These are phyloP conservation scores for Fistulinella staudtii DNA, from an alignment of 1,284 basidiomycete genomes.

Conservation along the genomic window DNA sequence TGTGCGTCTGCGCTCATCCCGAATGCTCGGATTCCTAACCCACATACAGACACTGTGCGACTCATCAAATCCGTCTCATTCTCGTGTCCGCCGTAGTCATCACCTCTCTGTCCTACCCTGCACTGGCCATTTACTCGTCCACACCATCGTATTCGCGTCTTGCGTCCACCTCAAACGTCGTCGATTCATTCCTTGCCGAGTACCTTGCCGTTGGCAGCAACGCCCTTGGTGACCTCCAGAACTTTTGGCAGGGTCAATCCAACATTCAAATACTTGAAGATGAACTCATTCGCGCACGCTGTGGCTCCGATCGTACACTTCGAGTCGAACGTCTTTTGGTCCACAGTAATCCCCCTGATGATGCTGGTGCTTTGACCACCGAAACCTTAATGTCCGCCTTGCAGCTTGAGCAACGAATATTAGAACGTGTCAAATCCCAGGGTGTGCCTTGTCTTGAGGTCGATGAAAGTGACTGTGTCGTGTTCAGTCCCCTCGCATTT, in stretches of 20 bases:
- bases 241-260: slow-evolving; percentile 64
- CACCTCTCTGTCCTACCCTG: slow-evolving; percentile 92
- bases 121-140: slow-evolving; percentile 79
- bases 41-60: slow-evolving; percentile 69
- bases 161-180: slow-evolving; percentile 49
- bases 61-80: slow-evolving; percentile 90
- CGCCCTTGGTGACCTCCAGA: slow-evolving; percentile 58
- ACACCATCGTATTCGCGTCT: slow-evolving; percentile 63
- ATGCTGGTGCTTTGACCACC: slow-evolving; percentile 55
- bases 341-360: slow-evolving; percentile 50
- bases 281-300: slow-evolving; percentile 66
- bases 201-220: slow-evolving; percentile 49
- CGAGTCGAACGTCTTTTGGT: slow-evolving; percentile 77
- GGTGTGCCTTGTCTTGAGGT: slow-evolving; percentile 49
- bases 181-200: slow-evolving; percentile 57
- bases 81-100: slow-evolving; percentile 93
- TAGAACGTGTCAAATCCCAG: slow-evolving; percentile 40
- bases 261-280: slow-evolving; percentile 62
- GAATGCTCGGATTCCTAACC: slow-evolving; percentile 10
- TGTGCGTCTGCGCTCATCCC: slow-evolving; percentile 47
- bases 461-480: slow-evolving; percentile 51
- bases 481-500: slow-evolving; percentile 68
- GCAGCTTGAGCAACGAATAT: slow-evolving; percentile 57
- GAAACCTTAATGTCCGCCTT: slow-evolving; percentile 60
- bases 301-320: slow-evolving; percentile 67